Conservation (phyloP, 441 rosid species). For the Daphne laureola region DNA sequence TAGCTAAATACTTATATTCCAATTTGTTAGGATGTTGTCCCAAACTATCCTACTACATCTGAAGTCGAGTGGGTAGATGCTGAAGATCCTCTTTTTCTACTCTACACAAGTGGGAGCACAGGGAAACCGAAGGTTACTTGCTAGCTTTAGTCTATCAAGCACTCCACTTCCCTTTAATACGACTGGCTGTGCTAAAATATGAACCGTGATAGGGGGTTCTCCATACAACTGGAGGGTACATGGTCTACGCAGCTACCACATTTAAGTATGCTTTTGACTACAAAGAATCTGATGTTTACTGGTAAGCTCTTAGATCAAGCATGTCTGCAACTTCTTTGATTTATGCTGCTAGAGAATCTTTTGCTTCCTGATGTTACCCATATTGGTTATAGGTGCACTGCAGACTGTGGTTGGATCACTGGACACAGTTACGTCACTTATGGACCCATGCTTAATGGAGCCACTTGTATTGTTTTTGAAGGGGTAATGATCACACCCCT, state of each 20-base stretch:
- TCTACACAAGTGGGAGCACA: slow-evolving; percentile 97
- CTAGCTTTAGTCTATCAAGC: slow-evolving; percentile 7
- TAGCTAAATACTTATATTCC: slow-evolving; percentile 15
- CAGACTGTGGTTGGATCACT: slow-evolving; percentile 99
- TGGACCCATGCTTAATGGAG: slow-evolving; percentile 98
- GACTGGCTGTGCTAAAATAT: slow-evolving; percentile 11
- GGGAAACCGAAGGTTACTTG: slow-evolving; percentile 88
- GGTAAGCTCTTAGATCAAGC: slow-evolving; percentile 38
- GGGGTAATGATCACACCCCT: slow-evolving; percentile 52
- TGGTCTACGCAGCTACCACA: slow-evolving; percentile 93
- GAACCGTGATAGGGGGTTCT: slow-evolving; percentile 69
- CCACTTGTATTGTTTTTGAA: slow-evolving; percentile 66
- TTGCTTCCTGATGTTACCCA: slow-evolving; percentile 2
- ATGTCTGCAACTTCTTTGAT: slow-evolving; percentile 7
- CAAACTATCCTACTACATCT: slow-evolving; percentile 69
- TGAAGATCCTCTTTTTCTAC: slow-evolving; percentile 93
- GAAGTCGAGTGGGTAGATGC: slow-evolving; percentile 99
- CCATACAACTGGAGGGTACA: slow-evolving; percentile 97
- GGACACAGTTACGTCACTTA: slow-evolving; percentile 98
- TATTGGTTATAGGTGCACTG: slow-evolving; percentile 77
- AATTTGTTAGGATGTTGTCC: slow-evolving; percentile 60
- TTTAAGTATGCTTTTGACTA: slow-evolving; percentile 98
- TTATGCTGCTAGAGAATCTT: slow-evolving; percentile 9
- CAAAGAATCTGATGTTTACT: slow-evolving; percentile 80
- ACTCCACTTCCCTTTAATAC: neutral